These are phyloP conservation scores for Blastomyces silverae DNA, from an alignment of 2,329 filamentous ascomycete genomes.

Conservation along the genomic window DNA sequence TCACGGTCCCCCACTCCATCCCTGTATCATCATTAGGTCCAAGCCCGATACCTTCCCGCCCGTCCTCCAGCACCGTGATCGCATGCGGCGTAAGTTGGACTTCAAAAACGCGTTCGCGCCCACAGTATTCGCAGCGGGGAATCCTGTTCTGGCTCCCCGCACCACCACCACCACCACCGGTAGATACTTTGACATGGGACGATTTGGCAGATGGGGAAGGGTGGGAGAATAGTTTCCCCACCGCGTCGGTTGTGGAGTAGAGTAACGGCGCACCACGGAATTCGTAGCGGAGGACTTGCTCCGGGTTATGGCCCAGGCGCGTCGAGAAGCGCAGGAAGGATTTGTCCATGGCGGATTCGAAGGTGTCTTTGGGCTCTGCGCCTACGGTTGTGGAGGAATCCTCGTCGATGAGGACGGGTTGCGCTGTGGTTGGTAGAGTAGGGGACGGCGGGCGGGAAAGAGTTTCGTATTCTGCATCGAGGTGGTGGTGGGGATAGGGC, in stretches of 20 bases:
- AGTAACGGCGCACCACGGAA: slow-evolving; percentile 66
- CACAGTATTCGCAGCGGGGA: slow-evolving; percentile 71
- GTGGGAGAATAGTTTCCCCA: slow-evolving; percentile 57
- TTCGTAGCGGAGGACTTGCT: slow-evolving; percentile 76
- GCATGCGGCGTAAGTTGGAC: slow-evolving; percentile 86
- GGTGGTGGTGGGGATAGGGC: slow-evolving; percentile 69
- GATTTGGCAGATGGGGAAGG: slow-evolving; percentile 25
- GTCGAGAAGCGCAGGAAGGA: slow-evolving; percentile 76
- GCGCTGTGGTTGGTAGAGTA: slow-evolving; percentile 44
- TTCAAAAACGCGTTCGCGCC: slow-evolving; percentile 72
- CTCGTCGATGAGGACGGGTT: slow-evolving; percentile 36
- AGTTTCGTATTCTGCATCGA: slow-evolving; percentile 89
- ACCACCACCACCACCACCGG: slow-evolving; percentile 27
- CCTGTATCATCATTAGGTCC: slow-evolving; percentile 58
- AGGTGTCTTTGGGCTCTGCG: slow-evolving; percentile 58
- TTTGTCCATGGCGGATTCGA: slow-evolving; percentile 67
- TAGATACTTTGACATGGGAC: slow-evolving; percentile 27
- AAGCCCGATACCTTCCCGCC: slow-evolving; percentile 55
- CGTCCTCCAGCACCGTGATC: slow-evolving; percentile 77
- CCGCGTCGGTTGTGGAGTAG: slow-evolving; percentile 68
- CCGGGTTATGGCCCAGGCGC: slow-evolving; percentile 69
- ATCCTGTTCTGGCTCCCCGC: slow-evolving; percentile 45
- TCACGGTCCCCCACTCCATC: slow-evolving; percentile 97
- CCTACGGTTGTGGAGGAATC: slow-evolving; percentile 31
- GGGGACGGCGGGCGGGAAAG: slow-evolving; percentile 54